These are phyloP conservation scores for Rhizopogon sp. DNA, from an alignment of 768 basidiomycete species.

Conservation along the genomic window DNA sequence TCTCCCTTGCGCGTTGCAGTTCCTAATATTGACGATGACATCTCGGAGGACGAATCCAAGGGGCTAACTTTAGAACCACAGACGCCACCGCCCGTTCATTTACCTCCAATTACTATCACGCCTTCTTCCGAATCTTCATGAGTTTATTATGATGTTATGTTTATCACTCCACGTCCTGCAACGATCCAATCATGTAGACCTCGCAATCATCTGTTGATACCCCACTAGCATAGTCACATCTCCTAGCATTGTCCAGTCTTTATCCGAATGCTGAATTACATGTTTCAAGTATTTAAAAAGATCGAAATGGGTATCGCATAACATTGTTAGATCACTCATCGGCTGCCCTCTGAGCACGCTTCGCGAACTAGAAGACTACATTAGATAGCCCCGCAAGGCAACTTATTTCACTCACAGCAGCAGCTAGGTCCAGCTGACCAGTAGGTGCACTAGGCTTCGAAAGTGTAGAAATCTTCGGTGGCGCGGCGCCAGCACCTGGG, in stretches of 20 bases:
- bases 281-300: neutral
- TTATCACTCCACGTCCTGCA: constrained; percentile 5
- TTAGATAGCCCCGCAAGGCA: neutral
- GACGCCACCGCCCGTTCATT: constrained; percentile 8
- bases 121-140: constrained; percentile 17
- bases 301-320: neutral
- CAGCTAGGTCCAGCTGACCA: constrained; percentile 77
- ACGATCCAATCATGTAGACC: constrained; percentile 18
- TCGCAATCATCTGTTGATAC: constrained; percentile 21
- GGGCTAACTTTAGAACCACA: constrained; percentile 14
- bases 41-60: constrained; percentile 23
- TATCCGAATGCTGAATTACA: neutral
- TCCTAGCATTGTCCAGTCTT: constrained; percentile 11
- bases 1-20: constrained; percentile 16
- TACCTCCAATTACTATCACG: constrained; percentile 43
- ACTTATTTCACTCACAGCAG: constrained; percentile 51
- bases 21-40: constrained; percentile 11
- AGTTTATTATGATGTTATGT: constrained; percentile 14
- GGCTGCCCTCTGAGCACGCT: constrained; percentile 63
- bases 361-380: constrained; percentile 54
- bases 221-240: constrained; percentile 10
- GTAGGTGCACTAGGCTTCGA: constrained; percentile 41
- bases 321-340: constrained; percentile 33
- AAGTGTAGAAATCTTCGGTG: constrained; percentile 30
- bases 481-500: constrained; percentile 37